These are phyloP conservation scores for Nyctanthes arbortristis DNA, from an alignment of 257 asterid species.

Conservation along the genomic window DNA sequence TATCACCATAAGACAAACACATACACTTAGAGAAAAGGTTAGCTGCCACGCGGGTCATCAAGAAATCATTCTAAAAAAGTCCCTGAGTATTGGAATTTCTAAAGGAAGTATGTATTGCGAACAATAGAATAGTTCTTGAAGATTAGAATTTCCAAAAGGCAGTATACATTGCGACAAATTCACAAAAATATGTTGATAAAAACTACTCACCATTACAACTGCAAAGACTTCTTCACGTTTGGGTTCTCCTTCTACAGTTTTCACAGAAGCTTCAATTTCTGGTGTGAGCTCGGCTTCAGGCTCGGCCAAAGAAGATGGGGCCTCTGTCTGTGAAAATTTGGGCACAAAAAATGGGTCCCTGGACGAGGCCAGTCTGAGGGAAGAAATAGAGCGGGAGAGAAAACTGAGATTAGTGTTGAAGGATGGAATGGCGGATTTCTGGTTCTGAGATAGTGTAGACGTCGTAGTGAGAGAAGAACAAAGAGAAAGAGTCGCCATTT, in stretches of 20 bases:
- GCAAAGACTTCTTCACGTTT: slow-evolving; percentile 87
- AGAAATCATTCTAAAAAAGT: background rate
- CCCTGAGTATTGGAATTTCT: background rate
- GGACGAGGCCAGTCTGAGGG: slow-evolving; percentile 51
- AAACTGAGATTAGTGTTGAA: slow-evolving; percentile 32
- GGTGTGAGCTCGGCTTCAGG: slow-evolving; percentile 30
- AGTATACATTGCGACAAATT: background rate
- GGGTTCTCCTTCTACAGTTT: slow-evolving; percentile 32
- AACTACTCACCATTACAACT: slow-evolving; percentile 72
- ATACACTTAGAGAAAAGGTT: background rate
- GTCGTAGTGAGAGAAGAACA: slow-evolving; percentile 51
- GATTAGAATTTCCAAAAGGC: background rate
- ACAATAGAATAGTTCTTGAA: background rate
- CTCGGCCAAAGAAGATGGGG: slow-evolving; percentile 43
- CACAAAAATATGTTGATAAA: background rate
- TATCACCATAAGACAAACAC: background rate
- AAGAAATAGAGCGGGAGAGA: slow-evolving; percentile 53
- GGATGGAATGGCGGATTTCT: slow-evolving; percentile 27
- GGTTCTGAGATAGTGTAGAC: slow-evolving; percentile 35
- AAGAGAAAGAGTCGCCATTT: slow-evolving; percentile 67
- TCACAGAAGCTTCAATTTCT: slow-evolving; percentile 35
- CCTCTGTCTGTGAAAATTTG: slow-evolving; percentile 44
- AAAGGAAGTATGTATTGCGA: background rate
- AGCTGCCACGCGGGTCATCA: background rate
- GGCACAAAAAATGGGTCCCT: slow-evolving; percentile 42